Evolutionary conservation across 345 rosid species (phyloP).

Genomic region (Aquilaria sinensis): DNA sequence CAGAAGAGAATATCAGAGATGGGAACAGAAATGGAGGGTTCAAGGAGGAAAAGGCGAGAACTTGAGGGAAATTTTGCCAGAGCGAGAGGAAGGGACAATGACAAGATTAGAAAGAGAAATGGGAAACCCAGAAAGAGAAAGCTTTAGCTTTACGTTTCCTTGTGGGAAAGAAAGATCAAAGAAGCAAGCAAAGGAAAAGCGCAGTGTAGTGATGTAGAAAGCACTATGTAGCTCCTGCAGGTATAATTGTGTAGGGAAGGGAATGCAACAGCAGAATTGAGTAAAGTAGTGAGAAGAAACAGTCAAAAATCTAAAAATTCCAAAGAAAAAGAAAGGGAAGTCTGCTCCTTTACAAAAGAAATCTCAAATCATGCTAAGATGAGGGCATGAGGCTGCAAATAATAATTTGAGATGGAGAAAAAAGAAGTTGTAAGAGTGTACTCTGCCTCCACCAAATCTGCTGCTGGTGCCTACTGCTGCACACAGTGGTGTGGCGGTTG

Average conservation of each 20-base stretch:
- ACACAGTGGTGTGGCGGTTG: too few relatives aligned
- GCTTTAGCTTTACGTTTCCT: slow-evolving; percentile 80
- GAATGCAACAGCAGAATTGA: slow-evolving; percentile 27
- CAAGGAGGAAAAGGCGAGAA: slow-evolving; percentile 7
- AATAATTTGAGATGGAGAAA: too few relatives aligned
- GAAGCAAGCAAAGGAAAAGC: too few relatives aligned
- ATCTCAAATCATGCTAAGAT: too few relatives aligned
- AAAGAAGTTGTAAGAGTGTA: too few relatives aligned
- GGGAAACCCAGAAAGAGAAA: slow-evolving; percentile 27
- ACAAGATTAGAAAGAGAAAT: slow-evolving; percentile 6
- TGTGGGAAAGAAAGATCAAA: slow-evolving; percentile 17
- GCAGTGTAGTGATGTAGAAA: slow-evolving; percentile 25
- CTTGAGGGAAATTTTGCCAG: slow-evolving; percentile 9
- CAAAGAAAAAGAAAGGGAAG: too few relatives aligned
- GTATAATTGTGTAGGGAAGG: slow-evolving; percentile 42
- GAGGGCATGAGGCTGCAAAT: too few relatives aligned
- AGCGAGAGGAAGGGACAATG: slow-evolving; percentile 10
- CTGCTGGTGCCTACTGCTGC: too few relatives aligned
- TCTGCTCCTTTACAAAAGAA: too few relatives aligned
- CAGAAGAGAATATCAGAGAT: not conserved
- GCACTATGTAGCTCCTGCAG: slow-evolving; percentile 25
- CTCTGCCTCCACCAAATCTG: too few relatives aligned
- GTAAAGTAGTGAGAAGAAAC: slow-evolving; percentile 17
- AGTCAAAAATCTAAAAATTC: too few relatives aligned
- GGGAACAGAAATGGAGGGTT: slow-evolving; percentile 11